Base-by-base conservation (phyloP, 2,329 filamentous ascomycete species). In the Chrysoporthe puriensis region DNA sequence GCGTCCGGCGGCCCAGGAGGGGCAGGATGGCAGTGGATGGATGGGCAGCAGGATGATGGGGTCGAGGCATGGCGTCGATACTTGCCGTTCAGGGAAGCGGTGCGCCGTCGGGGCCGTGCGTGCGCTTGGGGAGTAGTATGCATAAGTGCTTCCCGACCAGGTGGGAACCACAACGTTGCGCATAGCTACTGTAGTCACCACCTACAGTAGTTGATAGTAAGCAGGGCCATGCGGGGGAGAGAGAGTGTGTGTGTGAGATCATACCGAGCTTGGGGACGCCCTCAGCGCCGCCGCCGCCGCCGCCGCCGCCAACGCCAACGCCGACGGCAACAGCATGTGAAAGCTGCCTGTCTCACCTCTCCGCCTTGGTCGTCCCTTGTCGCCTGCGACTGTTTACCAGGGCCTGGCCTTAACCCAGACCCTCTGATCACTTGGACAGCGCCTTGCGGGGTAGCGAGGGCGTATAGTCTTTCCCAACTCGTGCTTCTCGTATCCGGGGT, bases 241-340 rank as follows among this genome's bases (percentile, higher is more conserved):
- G 26, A n/a, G 26, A 26, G 26, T 26, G 26, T 26, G 26, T 26
- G 26, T 26, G 21, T 54, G 59, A 62, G 44, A 50, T 52, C 59
- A 62, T 62, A 48, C 59, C 59, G 59, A 62, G 59, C 44, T 62
- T 50, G 4, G 7, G 32, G 18, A 13, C 32, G 26, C 26, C 26
- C 26, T 26, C 26, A 26, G 26, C 26, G 26, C 26, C 26, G 26
- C 26, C 26, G 26, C 26, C 26, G n/a, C n/a, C n/a, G n/a, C n/a
- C n/a, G n/a, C n/a, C n/a, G n/a, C n/a, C n/a, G n/a, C n/a, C n/a
- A n/a, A n/a, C n/a, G n/a, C 26, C 26, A 0, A 26, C 26, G 26
- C 26, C 26, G 26, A 26, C 26, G 26, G 26, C 26, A 26, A 26
- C 59, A 44, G 36, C 59, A 62, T 62, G 59, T 62, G 44, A 62